Base-by-base conservation (phyloP, 2,329 filamentous ascomycete species). In the Didymella sp. region DNA sequence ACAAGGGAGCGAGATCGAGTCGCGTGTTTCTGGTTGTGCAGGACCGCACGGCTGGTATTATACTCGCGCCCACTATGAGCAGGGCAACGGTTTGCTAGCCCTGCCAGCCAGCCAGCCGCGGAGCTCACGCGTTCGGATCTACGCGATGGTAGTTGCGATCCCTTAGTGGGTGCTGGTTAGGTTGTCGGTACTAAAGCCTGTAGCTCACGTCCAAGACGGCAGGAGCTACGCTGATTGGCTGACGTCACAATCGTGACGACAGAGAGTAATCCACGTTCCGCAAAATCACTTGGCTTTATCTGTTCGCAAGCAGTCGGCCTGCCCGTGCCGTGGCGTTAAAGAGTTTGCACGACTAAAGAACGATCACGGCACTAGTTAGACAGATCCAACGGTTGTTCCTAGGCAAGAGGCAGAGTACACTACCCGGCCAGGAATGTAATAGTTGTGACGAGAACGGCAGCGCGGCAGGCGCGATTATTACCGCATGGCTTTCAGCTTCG, bases 71-170 rank as follows among this genome's bases (percentile, higher is more conserved):
- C 24, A n/a, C 30, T 46, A 27, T 53, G 19, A 53, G 38, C 44
- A 45, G 46, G 41, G 46, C 45, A 49, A 45, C 49, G 24, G 27
- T 25, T 58, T 28, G 27, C 27, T 44, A 53, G 40, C 43, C 40
- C n/a, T 40, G 44, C 49, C 25, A 58, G 31, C 17, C 25, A 58
- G 31, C 17, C 44, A 41, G 44, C 47, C 38, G 44, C 33, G 49
- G 33, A 37, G 15, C 50, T 54, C 50, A 53, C 33, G 38, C 41
- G 33, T 53, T 42, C 56, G 50, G 56, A 58, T 58, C 50, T 58
- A 58, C 41, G 56, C 56, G 56, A 58, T 27, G 27, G 45, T 46
- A 56, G 56, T 42, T 59, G 45, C 56, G 56, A 56, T 59, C 56
- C 48, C n/a, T 30, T 38, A 28, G 40, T 51, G 47, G 46, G n/a